A percentile compares a stretch with the other conserved stretches of the same genome.
Evolutionary conservation across 495 filamentous ascomycete genomes (phyloP).

Genomic region (Amniculicola lignicola): DNA sequence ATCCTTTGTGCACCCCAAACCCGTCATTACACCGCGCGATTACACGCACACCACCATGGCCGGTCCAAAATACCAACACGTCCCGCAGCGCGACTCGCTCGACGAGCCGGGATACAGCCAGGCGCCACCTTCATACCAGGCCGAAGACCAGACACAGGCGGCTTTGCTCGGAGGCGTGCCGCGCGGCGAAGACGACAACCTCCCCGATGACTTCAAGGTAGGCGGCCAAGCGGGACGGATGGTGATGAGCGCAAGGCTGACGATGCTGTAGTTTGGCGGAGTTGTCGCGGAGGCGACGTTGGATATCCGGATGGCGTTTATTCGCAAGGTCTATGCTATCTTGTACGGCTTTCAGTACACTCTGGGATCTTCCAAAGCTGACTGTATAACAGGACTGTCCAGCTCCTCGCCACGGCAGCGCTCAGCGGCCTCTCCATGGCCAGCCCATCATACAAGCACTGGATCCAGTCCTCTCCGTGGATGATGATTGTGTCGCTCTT

Average conservation of each 20-base stretch:
- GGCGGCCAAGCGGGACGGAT: slow-evolving; percentile 42
- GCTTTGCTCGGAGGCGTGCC: slow-evolving; percentile 59
- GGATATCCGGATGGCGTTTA: slow-evolving; percentile 95
- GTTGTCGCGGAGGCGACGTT: slow-evolving; percentile 88
- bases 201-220: slow-evolving; percentile 93
- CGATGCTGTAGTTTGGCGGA: slow-evolving; percentile 63
- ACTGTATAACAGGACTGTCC: slow-evolving; percentile 62
- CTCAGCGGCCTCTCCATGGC: slow-evolving; percentile 84
- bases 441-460: slow-evolving; percentile 70
- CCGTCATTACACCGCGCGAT: background rate
- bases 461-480: slow-evolving; percentile 82
- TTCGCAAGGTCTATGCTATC: slow-evolving; percentile 89
- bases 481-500: slow-evolving; percentile 82
- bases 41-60: slow-evolving; percentile 27
- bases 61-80: slow-evolving; percentile 43
- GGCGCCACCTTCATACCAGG: slow-evolving; percentile 78
- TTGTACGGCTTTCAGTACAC: slow-evolving; percentile 46
- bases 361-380: background rate
- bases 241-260: slow-evolving; percentile 36
- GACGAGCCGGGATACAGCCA: slow-evolving; percentile 61
- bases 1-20: no score
- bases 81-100: slow-evolving; percentile 44
- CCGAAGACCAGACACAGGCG: slow-evolving; percentile 48
- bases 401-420: slow-evolving; percentile 78
- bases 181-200: slow-evolving; percentile 80